These are phyloP conservation scores for Pyrus betulifolia DNA, from an alignment of 306 rosid species.

Conservation along the genomic window DNA sequence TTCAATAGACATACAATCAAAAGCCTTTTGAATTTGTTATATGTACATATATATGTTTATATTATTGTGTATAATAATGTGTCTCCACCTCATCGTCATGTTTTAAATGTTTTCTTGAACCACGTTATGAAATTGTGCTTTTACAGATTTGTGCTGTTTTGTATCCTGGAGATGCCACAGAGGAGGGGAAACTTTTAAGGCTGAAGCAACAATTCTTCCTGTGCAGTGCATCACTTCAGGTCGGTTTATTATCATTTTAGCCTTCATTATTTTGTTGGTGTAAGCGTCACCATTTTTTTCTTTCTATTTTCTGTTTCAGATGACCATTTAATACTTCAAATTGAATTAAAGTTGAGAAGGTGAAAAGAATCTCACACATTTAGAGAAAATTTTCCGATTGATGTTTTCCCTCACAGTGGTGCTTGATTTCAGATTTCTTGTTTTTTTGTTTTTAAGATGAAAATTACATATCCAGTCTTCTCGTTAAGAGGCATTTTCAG, in stretches of 20 bases:
- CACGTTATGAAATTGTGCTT: constrained; percentile 1
- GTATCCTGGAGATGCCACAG: constrained; percentile 99
- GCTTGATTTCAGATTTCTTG: not conserved
- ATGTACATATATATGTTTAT: too few species aligned
- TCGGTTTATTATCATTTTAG: constrained; percentile 21
- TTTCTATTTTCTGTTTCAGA: not conserved
- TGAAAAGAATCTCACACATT: not conserved
- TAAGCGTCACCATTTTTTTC: not conserved
- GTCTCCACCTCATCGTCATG: not conserved
- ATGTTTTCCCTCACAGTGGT: not conserved
- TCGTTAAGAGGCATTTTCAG: not conserved
- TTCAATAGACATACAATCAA: not conserved
- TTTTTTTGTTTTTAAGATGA: not conserved
- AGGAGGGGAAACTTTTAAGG: constrained; percentile 84
- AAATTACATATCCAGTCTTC: not conserved
- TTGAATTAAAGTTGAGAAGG: not conserved
- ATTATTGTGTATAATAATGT: too few species aligned
- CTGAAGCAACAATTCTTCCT: constrained; percentile 96
- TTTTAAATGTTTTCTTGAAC: not conserved
- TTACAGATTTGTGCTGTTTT: constrained; percentile 94
- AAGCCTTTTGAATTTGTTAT: not conserved
- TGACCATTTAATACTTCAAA: not conserved
- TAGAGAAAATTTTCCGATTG: not conserved
- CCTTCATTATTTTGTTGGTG: not conserved
- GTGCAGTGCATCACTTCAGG: constrained; percentile 99